Base-by-base conservation (phyloP, 352 stramenopile species). In the Globisporangium yorkense region DNA sequence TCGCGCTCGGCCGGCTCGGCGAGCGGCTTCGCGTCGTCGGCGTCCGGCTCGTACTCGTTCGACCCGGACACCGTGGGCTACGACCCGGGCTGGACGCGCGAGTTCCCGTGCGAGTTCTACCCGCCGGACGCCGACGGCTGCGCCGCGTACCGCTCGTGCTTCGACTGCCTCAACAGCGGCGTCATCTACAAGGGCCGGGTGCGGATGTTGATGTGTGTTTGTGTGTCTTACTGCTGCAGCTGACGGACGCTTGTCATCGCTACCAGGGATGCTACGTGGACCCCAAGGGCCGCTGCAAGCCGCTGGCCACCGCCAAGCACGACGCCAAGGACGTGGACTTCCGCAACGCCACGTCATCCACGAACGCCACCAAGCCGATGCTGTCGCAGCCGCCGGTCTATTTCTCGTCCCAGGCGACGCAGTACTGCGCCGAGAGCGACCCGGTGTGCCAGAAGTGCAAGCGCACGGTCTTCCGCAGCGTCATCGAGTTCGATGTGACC, bases 141-240 rank as follows among this genome's bases (percentile, higher is more conserved):
- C 45, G 62, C 74, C 53, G 58, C 71, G 0, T 73, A 73, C 51
- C 68, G 73, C 18, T 76, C 71, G 35, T 82, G 73, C 63, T 80
- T 70, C 55, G 73, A 82, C 61, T 82, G 73, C 45, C 66, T 82
- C 16, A 82, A 82, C 51, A 35, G 47, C 21, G 58, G 58, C 41
- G 37, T 64, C 27, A 21, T 64, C 20, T 64, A 64, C 58, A 64
- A 59, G 49, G 58, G 58, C n/a, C 51, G 35, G 21, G 58, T 63
- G 37, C 51, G 58, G 55, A 12, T 24, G 18, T 29, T 35, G 59
- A 60, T 70, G 46, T 55, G 60, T 0, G 50, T 65, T 9, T 76
- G 51, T 51, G 29, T 66, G 5, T 54, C 40, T 5, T 44, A 6
- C 68, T 4, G 24, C n/a, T 43, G 24, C 40, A 4, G 7, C 29